Conservation (phyloP, 73 alveolate genomes). For the Tetrahymena malaccensis region DNA sequence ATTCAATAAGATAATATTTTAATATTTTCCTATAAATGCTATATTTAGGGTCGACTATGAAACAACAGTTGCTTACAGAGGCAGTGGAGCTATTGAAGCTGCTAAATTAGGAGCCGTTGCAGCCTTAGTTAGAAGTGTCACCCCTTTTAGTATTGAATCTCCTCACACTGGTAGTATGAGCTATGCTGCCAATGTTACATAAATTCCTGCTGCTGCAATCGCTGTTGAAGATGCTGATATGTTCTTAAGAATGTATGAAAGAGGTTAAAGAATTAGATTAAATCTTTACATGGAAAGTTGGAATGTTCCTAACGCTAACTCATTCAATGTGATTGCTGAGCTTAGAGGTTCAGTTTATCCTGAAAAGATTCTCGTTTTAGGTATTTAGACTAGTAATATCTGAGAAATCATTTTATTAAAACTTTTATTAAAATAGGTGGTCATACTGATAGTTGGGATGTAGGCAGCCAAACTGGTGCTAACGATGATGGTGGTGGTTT, state of each 20-base stretch:
- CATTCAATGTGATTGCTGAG: slow-evolving; percentile 17
- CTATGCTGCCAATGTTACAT: not conserved
- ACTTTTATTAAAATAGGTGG: slow-evolving; percentile 8
- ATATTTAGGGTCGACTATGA: not conserved
- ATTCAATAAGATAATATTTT: not conserved
- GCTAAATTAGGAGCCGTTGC: slow-evolving; percentile 23
- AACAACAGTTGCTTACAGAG: not conserved
- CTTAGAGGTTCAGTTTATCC: slow-evolving; percentile 19
- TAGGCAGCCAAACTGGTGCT: slow-evolving; percentile 42
- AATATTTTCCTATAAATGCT: not conserved
- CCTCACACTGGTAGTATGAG: slow-evolving; percentile 39
- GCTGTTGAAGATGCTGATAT: slow-evolving; percentile 38
- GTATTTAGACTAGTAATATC: not conserved
- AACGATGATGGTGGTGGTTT: slow-evolving; percentile 41
- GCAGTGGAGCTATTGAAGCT: slow-evolving; percentile 24
- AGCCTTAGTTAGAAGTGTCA: slow-evolving; percentile 21
- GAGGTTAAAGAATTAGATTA: slow-evolving; percentile 26
- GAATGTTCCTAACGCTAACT: not conserved
- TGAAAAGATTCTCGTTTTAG: slow-evolving; percentile 2
- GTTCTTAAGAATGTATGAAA: slow-evolving; percentile 35
- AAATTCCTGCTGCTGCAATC: slow-evolving; percentile 40
- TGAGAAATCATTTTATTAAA: not conserved
- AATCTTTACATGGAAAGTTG: slow-evolving; percentile 1
- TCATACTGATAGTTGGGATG: slow-evolving; percentile 37
- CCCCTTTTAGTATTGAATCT: slow-evolving; percentile 21